Percentiles rank a stretch among this genome's conserved stretches.
phyloP scores from a whole-genome alignment of 108 stramenopile species.

The Pinguiococcus pyrenoidosus region DNA sequence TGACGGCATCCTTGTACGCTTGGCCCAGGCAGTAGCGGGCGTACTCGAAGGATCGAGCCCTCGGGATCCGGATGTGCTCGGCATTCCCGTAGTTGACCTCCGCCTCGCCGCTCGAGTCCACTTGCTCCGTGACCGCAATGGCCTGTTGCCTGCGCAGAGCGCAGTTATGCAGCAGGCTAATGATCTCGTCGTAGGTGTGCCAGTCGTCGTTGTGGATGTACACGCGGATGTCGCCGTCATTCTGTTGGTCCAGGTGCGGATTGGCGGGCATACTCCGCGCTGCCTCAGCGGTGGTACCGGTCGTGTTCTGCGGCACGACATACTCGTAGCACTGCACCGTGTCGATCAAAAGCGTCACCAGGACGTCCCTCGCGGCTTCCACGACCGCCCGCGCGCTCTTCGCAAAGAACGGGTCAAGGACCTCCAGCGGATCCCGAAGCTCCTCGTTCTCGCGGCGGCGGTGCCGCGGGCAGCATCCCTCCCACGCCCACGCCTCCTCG shows the following conservation, averaged over 20 bases:
- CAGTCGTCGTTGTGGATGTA: constrained; percentile 91
- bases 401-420: not conserved
- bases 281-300: not conserved
- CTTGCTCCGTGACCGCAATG: too few relatives aligned
- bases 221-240: constrained; percentile 31
- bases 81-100: too few relatives aligned
- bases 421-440: constrained; percentile 6
- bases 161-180: constrained; percentile 54
- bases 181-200: constrained; percentile 86
- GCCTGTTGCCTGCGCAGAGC: too few relatives aligned
- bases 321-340: not conserved
- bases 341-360: not conserved
- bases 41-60: too few relatives aligned
- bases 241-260: constrained; percentile 6
- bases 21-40: too few relatives aligned
- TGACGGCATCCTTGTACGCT: too few relatives aligned
- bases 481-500: constrained; percentile 76
- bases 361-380: not conserved
- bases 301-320: not conserved
- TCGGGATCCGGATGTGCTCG: too few relatives aligned
- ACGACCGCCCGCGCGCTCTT: not conserved
- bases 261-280: not conserved
- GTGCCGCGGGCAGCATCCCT: constrained; percentile 73
- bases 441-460: constrained; percentile 23
- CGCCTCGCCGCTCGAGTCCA: too few relatives aligned